Evolutionary conservation across 352 stramenopile genomes (phyloP), one percentile per base, ranked within the genome.

Genomic region (Saprolegnia diclina): DNA sequence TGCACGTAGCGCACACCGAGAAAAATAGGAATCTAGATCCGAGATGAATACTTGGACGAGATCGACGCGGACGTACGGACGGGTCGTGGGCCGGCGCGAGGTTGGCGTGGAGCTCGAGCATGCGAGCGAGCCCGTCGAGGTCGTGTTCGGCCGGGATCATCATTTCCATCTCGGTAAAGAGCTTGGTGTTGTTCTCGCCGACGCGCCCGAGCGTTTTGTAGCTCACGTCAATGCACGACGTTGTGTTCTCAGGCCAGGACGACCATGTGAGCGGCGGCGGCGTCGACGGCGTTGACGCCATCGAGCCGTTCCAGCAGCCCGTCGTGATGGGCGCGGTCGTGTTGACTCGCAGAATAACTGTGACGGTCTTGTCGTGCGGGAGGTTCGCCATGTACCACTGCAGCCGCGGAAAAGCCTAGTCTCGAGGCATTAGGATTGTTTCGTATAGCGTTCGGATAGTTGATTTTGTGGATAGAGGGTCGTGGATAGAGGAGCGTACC

Each of bases 81-180:
- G 62, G 62, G 37, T 67, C 62, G 37, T 67, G 62, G 6, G 11
- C 16, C 14, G 40, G 26, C n/a, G 62, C 62, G 5, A 67, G 29
- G 0, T 6, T 48, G 6, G 62, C 62, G 22, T 67, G 62, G 5
- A 67, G 26, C 13, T 48, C 26, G 13, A 67, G 26, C 50, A 67
- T 61, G n/a, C 50, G 24, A 16, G 5, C 45, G 26, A 69, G 45
- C 22, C 38, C 63, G 18, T 4, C 63, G 35, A 56, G 19, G 38
- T 69, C 63, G 19, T 42, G 6, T 4, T 59, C 63, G 26, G 35
- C 63, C 9, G 48, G 48, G 35, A 69, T n/a, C 63, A 69, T 69
- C 44, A 69, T 61, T 32, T 69, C 63, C 63, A 69, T 69, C 37
- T 69, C 63, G 4, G 63, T 69, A 46, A 69, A 69, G 19, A 40